Percentiles rank a stretch among this genome's conserved stretches.
These are phyloP conservation scores for Pseudocercospora musae DNA, from an alignment of 2,329 filamentous ascomycete genomes.

Conservation along the genomic window DNA sequence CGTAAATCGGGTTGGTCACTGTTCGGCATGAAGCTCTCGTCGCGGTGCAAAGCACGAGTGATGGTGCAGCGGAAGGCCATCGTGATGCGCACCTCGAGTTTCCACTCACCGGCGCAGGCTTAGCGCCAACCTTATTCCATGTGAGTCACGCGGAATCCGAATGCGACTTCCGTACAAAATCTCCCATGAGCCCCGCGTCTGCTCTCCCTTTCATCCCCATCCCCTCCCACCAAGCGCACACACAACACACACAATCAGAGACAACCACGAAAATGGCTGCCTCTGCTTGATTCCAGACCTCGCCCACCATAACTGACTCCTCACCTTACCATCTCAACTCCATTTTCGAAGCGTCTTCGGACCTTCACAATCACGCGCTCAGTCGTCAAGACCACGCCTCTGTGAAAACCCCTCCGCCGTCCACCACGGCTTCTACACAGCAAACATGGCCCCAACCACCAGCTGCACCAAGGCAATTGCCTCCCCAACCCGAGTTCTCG, in stretches of 20 bases:
- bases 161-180: neutral
- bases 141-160: neutral
- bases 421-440: conserved; percentile 73
- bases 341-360: conserved; percentile 32
- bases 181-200: neutral
- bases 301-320: conserved; percentile 32
- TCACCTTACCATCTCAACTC: conserved; percentile 23
- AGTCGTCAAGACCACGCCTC: conserved; percentile 46
- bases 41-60: neutral
- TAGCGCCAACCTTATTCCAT: neutral
- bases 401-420: conserved; percentile 67
- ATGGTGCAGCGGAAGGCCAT: neutral
- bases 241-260: conserved; percentile 19
- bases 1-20: neutral
- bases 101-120: neutral
- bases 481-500: conserved; percentile 43
- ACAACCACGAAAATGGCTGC: conserved; percentile 35
- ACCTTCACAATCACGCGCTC: conserved; percentile 35
- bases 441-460: conserved; percentile 74
- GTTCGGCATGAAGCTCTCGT: neutral
- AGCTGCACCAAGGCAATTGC: conserved; percentile 50
- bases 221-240: conserved; percentile 18
- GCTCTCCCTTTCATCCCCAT: conserved; percentile 11
- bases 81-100: neutral
- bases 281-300: conserved; percentile 29